Percentiles rank a stretch among this genome's conserved stretches.
Conservation (phyloP, 2,329 filamentous ascomycete species). For the Colletotrichum cordylinicola region DNA sequence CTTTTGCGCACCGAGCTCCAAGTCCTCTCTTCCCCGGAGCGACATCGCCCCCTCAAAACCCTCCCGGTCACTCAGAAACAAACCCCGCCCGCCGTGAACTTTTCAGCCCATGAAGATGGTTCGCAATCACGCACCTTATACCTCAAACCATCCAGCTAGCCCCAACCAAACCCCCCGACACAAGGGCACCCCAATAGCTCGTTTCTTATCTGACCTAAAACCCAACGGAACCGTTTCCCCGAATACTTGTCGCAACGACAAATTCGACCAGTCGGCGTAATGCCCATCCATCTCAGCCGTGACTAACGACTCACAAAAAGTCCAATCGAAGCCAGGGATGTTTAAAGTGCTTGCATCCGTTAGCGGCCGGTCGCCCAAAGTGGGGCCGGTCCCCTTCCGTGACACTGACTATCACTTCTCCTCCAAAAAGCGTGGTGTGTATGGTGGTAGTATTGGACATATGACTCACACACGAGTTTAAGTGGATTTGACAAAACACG, state of each 20-base stretch:
- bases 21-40: not conserved
- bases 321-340: not conserved
- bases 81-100: not conserved
- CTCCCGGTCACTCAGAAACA: not conserved
- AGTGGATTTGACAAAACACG: not conserved
- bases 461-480: not conserved
- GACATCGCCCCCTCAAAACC: not conserved
- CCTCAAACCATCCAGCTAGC: not conserved
- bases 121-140: not conserved
- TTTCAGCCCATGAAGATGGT: not conserved
- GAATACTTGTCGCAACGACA: no score
- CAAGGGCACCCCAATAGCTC: not conserved
- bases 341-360: conserved; percentile 13
- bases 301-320: conserved; percentile 3
- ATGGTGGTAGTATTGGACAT: not conserved
- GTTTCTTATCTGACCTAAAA: not conserved
- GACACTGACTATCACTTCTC: not conserved
- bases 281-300: not conserved
- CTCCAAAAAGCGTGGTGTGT: not conserved
- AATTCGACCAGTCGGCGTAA: not conserved
- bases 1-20: not conserved
- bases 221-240: not conserved
- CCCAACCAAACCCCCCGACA: not conserved
- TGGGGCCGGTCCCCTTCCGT: not conserved
- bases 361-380: not conserved